These are phyloP conservation scores for Mucor lusitanicus DNA, from an alignment of 371 early-diverging fungal species.

Conservation along the genomic window DNA sequence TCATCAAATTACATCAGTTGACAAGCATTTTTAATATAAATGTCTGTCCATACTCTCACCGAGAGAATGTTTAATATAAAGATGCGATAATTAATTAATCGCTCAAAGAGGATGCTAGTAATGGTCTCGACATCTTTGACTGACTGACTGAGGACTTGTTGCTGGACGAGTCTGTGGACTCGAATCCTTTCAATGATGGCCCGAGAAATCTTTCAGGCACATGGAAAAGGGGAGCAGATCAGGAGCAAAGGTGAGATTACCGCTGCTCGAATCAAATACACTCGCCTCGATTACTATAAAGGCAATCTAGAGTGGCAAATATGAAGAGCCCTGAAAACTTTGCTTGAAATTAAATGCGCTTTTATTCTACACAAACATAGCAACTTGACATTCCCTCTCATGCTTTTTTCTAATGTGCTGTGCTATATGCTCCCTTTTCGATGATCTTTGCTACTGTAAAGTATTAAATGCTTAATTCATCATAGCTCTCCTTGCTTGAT, in stretches of 20 bases:
- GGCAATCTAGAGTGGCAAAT: not conserved
- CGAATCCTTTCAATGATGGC: not conserved
- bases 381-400: not conserved
- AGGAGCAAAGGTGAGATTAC: not conserved
- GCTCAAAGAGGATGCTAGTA: not conserved
- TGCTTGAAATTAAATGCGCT: not conserved
- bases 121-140: too few species aligned
- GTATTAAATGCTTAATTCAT: not conserved
- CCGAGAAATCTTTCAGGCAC: not conserved
- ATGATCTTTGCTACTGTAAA: not conserved
- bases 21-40: not conserved
- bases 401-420: not conserved
- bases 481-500: not conserved
- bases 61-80: not conserved
- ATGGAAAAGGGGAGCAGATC: not conserved
- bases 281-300: not conserved
- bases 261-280: not conserved
- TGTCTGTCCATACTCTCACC: not conserved
- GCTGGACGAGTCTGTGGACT: not conserved
- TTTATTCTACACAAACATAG: not conserved
- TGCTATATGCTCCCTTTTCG: not conserved
- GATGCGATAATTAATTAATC: not conserved
- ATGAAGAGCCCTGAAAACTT: not conserved
- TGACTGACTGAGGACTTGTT: too few species aligned
- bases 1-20: not conserved